A percentile compares a stretch with the other conserved stretches of the same genome.
These are phyloP conservation scores for Schwanniomyces pseudopolymorphus DNA, from an alignment of 805 yeast species.

Conservation along the genomic window DNA sequence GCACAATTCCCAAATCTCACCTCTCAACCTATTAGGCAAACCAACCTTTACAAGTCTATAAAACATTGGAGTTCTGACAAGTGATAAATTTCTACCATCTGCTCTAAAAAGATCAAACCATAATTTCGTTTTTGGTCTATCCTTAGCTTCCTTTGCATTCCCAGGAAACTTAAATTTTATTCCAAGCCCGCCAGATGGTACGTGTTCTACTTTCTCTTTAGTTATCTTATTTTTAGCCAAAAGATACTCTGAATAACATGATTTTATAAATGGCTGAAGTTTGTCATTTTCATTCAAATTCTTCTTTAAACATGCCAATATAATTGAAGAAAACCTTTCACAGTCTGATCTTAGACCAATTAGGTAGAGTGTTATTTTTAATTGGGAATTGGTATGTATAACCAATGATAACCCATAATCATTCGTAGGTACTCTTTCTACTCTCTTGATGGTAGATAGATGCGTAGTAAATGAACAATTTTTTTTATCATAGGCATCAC, in stretches of 20 bases:
- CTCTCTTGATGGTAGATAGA: slow-evolving; percentile 74
- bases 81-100: slow-evolving; percentile 80
- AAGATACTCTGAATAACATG: slow-evolving; percentile 84
- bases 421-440: slow-evolving; percentile 79
- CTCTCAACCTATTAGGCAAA: slow-evolving; percentile 88
- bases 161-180: slow-evolving; percentile 86
- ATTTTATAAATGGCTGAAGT: slow-evolving; percentile 61
- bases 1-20: slow-evolving; percentile 93
- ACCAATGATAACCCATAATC: slow-evolving; percentile 76
- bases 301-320: slow-evolving; percentile 60
- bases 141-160: slow-evolving; percentile 70
- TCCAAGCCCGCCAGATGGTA: slow-evolving; percentile 87
- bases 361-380: slow-evolving; percentile 65
- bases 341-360: slow-evolving; percentile 77
- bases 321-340: slow-evolving; percentile 71
- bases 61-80: slow-evolving; percentile 73
- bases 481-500: slow-evolving; percentile 65
- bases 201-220: slow-evolving; percentile 42
- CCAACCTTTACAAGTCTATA: slow-evolving; percentile 87
- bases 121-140: slow-evolving; percentile 79
- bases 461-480: slow-evolving; percentile 71
- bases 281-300: slow-evolving; percentile 63
- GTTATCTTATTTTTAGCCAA: slow-evolving; percentile 56
- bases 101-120: slow-evolving; percentile 91
- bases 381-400: slow-evolving; percentile 65